Base-by-base conservation (phyloP, 306 rosid species). In the Prosopis cineraria region DNA sequence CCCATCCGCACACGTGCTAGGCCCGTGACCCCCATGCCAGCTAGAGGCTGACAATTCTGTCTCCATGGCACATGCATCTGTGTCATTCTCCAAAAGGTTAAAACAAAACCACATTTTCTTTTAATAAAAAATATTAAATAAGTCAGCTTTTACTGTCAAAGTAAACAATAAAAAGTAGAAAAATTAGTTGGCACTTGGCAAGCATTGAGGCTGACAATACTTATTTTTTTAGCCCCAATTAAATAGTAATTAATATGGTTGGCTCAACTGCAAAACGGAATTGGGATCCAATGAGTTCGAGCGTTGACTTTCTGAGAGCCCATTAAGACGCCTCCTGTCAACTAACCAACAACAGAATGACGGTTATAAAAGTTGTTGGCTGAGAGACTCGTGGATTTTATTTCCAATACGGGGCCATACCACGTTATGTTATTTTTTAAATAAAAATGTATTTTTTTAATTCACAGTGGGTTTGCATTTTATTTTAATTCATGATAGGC, bases 1-100 rank as follows among this genome's bases (percentile, higher is more conserved):
- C 8, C 44, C 69, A 33, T 64, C 8, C 45, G 9, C 19, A 4
- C 70, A 65, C 70, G 70, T 65, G 47, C 70, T 19, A 37, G 47
- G 70, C 43, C 45, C 30, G 70, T 65, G 47, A 65, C 66, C 56
- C 63, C 74, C 77, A 78, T 78, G 85, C 85, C 78, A 75, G 84
- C 69, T 62, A 41, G 45, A 44, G 58, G 75, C 73, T 64, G 70
- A 71, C 85, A 75, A 72, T 75, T 76, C 82, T 82, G 82, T 73
- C 68, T 50, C 13, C 78, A 22, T 16, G 20, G 79, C 86, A 85
- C 84, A 79, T 85, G 89, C 68, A 7, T 8, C 52, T 39, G 70
- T 66, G 64, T 78, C 44, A 40, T 40, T 47, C 65, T 70, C 74
- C 22, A 78, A 66, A 75, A 2, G n/a, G 3, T n/a, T 36, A 52